Evolutionary conservation across 495 filamentous ascomycete species (phyloP).

Genomic region (Letharia lupina): DNA sequence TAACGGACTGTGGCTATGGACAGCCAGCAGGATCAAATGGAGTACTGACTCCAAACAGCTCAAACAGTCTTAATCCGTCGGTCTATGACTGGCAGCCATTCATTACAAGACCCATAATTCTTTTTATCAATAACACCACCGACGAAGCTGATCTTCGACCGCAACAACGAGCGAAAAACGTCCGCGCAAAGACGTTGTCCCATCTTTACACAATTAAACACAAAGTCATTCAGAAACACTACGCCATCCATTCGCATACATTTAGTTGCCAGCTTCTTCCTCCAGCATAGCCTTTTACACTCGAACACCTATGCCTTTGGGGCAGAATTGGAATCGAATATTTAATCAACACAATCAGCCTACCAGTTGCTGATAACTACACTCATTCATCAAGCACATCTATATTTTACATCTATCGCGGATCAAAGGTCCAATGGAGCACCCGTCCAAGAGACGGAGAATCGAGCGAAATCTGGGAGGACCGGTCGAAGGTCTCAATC

Average conservation of each 20-base stretch:
- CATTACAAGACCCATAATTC: constrained; percentile 14
- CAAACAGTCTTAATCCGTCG: constrained; percentile 18
- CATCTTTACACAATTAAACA: constrained; percentile 11
- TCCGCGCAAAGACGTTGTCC: constrained; percentile 25
- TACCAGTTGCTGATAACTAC: constrained; percentile 9
- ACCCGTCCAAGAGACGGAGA: constrained; percentile 25
- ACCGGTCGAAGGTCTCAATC: constrained; percentile 1
- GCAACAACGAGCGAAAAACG: constrained; percentile 22
- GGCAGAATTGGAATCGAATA: constrained; percentile 5
- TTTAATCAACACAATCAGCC: constrained; percentile 13
- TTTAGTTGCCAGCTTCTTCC: background rate
- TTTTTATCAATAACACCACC: constrained; percentile 11
- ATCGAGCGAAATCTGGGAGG: constrained; percentile 12
- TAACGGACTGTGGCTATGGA: background rate
- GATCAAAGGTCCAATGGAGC: constrained; percentile 22
- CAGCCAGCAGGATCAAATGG: background rate
- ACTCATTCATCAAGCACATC: constrained; percentile 8
- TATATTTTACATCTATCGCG: background rate
- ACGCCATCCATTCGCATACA: constrained; percentile 4
- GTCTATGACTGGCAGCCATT: constrained; percentile 25
- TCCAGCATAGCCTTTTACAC: background rate
- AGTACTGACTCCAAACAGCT: constrained; percentile 14
- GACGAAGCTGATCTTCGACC: constrained; percentile 24
- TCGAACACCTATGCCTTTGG: constrained; percentile 10
- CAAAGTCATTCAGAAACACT: constrained; percentile 11